A percentile compares a stretch with the other conserved stretches of the same genome.
Evolutionary conservation across 257 asterid genomes (phyloP).

Genomic region (Plantago ovata): DNA sequence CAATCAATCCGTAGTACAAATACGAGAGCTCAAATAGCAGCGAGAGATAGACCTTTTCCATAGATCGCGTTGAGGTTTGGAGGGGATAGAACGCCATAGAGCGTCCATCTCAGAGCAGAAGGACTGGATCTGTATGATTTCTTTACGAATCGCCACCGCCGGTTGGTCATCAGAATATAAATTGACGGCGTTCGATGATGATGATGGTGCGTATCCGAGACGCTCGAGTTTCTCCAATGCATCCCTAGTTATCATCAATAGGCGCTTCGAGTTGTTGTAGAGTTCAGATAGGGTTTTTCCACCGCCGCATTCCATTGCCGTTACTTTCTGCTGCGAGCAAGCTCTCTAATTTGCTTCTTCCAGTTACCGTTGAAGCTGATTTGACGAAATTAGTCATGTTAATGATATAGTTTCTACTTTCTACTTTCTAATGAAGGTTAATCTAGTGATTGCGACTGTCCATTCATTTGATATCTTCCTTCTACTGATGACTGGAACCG

Average conservation of each 20-base stretch:
- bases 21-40: neutral
- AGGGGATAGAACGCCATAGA: slow-evolving; percentile 85
- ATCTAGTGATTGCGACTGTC: too few species aligned
- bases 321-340: neutral
- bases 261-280: slow-evolving; percentile 61
- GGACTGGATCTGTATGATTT: slow-evolving; percentile 66
- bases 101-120: slow-evolving; percentile 81
- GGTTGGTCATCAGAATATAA: slow-evolving; percentile 43
- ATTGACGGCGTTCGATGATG: slow-evolving; percentile 28
- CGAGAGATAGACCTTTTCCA: slow-evolving; percentile 86
- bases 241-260: slow-evolving; percentile 64
- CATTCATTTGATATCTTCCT: too few species aligned
- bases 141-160: slow-evolving; percentile 40
- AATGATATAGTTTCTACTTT: too few species aligned
- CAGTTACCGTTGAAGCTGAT: too few species aligned
- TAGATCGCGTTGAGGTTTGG: slow-evolving; percentile 90
- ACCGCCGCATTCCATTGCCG: slow-evolving; percentile 37
- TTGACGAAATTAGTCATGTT: too few species aligned
- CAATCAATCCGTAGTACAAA: neutral
- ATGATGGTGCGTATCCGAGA: slow-evolving; percentile 52
- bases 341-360: too few species aligned
- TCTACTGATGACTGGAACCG: too few species aligned
- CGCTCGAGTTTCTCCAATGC: slow-evolving; percentile 89
- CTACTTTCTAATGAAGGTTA: too few species aligned
- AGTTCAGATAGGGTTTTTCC: slow-evolving; percentile 63